Evolutionary conservation across 345 rosid genomes (phyloP).

Genomic region (Viola odorata): DNA sequence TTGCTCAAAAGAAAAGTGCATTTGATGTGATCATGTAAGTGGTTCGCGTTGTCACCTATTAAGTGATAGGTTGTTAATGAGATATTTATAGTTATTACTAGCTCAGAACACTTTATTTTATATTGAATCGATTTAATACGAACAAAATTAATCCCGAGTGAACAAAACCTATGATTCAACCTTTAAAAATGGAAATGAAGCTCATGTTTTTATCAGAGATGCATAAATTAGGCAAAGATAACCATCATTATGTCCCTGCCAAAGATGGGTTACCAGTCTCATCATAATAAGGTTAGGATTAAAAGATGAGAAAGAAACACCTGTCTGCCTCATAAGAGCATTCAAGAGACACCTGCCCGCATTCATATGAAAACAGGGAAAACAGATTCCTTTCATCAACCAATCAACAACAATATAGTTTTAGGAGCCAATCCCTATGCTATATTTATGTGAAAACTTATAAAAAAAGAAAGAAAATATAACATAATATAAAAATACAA

Average conservation of each 20-base stretch:
- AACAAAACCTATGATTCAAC: too few relatives aligned
- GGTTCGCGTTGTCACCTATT: too few relatives aligned
- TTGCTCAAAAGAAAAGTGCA: constrained; percentile 12
- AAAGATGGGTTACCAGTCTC: constrained; percentile 28
- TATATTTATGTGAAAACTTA: not conserved
- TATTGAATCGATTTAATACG: too few relatives aligned
- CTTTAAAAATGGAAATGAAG: not conserved
- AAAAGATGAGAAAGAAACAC: constrained; percentile 15
- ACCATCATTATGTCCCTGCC: constrained; percentile 19
- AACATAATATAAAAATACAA: not conserved
- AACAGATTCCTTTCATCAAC: constrained; percentile 5
- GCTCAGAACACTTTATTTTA: too few relatives aligned
- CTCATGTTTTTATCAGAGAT: not conserved
- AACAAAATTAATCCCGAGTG: too few relatives aligned
- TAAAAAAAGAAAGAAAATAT: too few relatives aligned
- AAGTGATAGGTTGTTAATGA: too few relatives aligned
- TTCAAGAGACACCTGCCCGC: constrained; percentile 27
- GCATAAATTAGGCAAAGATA: constrained; percentile 24
- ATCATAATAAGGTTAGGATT: constrained; percentile 16
- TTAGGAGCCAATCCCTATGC: not conserved
- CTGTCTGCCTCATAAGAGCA: constrained; percentile 34
- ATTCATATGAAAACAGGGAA: constrained; percentile 15
- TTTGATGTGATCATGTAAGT: too few relatives aligned
- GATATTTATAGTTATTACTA: too few relatives aligned
- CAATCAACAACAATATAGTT: constrained; percentile 1